Evolutionary conservation across 1,139 yeast species (phyloP).

Genomic region (Candida glucosophila): DNA sequence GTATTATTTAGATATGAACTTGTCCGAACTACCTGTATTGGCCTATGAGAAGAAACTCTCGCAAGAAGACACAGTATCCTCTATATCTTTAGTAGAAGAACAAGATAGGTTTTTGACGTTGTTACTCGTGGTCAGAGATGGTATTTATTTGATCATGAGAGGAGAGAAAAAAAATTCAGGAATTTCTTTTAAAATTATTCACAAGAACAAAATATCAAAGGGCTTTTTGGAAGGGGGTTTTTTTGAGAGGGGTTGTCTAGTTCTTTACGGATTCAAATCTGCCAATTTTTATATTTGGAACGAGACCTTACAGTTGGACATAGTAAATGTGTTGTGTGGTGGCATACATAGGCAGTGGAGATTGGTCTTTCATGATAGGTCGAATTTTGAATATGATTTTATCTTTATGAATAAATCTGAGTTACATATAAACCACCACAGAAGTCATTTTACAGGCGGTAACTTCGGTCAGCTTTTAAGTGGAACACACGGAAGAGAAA

Average conservation of each 20-base stretch:
- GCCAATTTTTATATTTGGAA: slow-evolving; percentile 76
- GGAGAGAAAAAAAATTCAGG: no score
- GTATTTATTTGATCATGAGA: slow-evolving; percentile 33
- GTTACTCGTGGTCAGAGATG: slow-evolving; percentile 56
- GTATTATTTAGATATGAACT: slow-evolving; percentile 28
- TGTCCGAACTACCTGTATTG: slow-evolving; percentile 12
- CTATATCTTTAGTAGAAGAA: slow-evolving; percentile 32
- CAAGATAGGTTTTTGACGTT: slow-evolving; percentile 10
- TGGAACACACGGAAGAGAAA: slow-evolving; percentile 90
- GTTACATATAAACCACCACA: slow-evolving; percentile 19
- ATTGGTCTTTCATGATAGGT: slow-evolving; percentile 17
- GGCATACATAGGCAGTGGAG: slow-evolving; percentile 88
- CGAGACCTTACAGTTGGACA: slow-evolving; percentile 67
- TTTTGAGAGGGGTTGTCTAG: slow-evolving; percentile 37
- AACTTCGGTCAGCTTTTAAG: slow-evolving; percentile 24
- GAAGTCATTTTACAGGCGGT: slow-evolving; percentile 11
- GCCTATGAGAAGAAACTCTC: slow-evolving; percentile 44
- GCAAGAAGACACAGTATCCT: slow-evolving; percentile 71
- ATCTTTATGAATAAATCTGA: slow-evolving; percentile 52
- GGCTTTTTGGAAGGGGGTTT: slow-evolving; percentile 78
- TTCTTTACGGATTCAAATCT: slow-evolving; percentile 77
- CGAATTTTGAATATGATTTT: slow-evolving; percentile 18
- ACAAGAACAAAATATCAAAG: slow-evolving; percentile 57
- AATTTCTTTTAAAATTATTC: no score
- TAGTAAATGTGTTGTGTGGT: slow-evolving; percentile 72